Conservation (phyloP, 2,329 filamentous ascomycete species). For the Alternaria sp. region DNA sequence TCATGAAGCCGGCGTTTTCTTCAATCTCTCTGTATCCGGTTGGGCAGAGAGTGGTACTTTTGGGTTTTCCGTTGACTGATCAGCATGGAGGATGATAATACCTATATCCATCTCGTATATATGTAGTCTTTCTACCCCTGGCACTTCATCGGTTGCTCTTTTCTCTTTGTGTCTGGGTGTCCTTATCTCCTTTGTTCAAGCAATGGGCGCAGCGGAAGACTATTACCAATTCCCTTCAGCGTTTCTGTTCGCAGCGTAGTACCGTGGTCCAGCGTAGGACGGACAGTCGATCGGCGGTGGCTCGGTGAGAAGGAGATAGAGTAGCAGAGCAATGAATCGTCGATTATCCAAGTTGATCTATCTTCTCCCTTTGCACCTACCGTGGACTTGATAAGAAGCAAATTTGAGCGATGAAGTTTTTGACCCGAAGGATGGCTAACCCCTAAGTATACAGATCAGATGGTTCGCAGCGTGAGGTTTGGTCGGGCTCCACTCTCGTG, state of each 20-base stretch:
- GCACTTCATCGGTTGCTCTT: constrained; percentile 1
- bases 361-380: background rate
- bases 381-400: background rate
- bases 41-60: constrained; percentile 4
- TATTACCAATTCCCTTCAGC: constrained; percentile 3
- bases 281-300: background rate
- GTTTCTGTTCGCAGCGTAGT: background rate
- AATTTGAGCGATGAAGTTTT: background rate
- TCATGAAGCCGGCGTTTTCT: constrained; percentile 35
- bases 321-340: constrained; percentile 7
- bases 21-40: constrained; percentile 12
- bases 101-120: constrained; percentile 7
- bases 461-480: background rate
- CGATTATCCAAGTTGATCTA: background rate
- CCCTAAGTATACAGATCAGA: background rate
- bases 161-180: constrained; percentile 12
- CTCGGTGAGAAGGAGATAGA: constrained; percentile 2
- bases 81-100: constrained; percentile 7
- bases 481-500: constrained; percentile 7
- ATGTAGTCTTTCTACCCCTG: constrained; percentile 4
- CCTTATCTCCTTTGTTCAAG: constrained; percentile 12
- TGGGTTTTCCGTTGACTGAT: constrained; percentile 3
- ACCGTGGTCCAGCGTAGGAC: background rate
- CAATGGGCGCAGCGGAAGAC: constrained; percentile 2
- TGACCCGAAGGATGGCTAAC: background rate